Base-by-base conservation (phyloP, 108 stramenopile genomes). In the Nitzschia putrida region DNA sequence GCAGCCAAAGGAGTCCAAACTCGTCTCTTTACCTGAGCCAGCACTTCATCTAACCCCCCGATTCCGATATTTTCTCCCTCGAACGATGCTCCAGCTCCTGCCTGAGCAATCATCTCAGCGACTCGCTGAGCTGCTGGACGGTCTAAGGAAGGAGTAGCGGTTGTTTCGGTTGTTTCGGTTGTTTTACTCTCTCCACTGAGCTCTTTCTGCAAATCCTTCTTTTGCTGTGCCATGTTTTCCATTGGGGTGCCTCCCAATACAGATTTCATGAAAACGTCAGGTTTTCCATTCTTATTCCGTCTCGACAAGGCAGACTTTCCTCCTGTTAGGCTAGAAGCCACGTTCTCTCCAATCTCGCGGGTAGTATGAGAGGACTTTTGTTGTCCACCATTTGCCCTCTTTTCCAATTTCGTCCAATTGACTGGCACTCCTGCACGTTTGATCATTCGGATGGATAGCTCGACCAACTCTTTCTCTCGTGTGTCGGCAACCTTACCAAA, bases 1-100 rank as follows among this genome's bases (percentile, higher is more conserved):
- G 95, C 90, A 14, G 90, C 83, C 9, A 95, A 72, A 2, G 95
- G 95, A 29, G 85, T 88, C 89, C 89, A 95, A 2, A 95, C 83
- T 10, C 95, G 80, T 53, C 92, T 68, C 45, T 88, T 85, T 7
- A 95, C 80, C 50, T 89, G 77, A 14, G 81, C 71, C 18, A 93
- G 72, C 0, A 93, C 90, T 61, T 90, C 88, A 66, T 93, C 90
- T 24, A 95, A 73, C 29, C 95, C 95, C 20, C 95, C 92, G 50
- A 93, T 80, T 16, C 88, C 91, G 22, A 95, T 68, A 11, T 66
- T 71, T 56, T 80, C 73, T 16, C 92, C 92, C 0, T 80, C 75
- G 75, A 94, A 94, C 12, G 82, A 77, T n/a, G 69, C 25, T 50
- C 86, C 89, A 23, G 86, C 78, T 20, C 91, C 91, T 16, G 88